Percentiles rank a stretch among this genome's conserved stretches.
Conservation (phyloP, 169 alveolate species). For the Plasmodium coatneyi region DNA sequence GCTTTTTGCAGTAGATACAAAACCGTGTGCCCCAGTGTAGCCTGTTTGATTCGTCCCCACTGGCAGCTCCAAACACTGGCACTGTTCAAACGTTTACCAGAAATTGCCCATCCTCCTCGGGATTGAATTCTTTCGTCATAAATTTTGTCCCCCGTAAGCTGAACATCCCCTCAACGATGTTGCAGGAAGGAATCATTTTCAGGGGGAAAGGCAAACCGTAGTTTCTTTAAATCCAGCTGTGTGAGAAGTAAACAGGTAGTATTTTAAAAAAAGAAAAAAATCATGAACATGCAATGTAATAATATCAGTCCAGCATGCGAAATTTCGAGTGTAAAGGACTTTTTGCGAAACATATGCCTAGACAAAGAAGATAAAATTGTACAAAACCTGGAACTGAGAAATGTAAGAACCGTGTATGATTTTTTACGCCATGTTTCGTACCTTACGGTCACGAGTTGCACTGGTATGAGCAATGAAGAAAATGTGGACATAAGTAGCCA, state of each 20-base stretch:
- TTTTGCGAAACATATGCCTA: slow-evolving; percentile 38
- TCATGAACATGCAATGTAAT: slow-evolving; percentile 10
- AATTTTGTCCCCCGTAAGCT: not conserved
- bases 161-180: not conserved
- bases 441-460: slow-evolving; percentile 23
- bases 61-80: not conserved
- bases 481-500: slow-evolving; percentile 8
- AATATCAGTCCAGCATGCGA: not conserved
- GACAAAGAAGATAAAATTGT: slow-evolving; percentile 40
- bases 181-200: not conserved
- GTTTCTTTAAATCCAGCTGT: not conserved
- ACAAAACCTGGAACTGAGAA: slow-evolving; percentile 26
- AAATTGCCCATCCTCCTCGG: not conserved
- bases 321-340: not conserved
- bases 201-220: not conserved
- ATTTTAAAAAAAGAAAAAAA: slow-evolving; percentile 3
- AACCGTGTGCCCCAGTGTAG: not conserved
- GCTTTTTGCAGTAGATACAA: not conserved
- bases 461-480: slow-evolving; percentile 11
- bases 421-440: slow-evolving; percentile 17
- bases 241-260: not conserved
- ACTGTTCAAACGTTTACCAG: not conserved
- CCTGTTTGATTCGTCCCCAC: too few species aligned
- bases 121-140: not conserved
- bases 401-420: slow-evolving; percentile 62